A percentile compares a stretch with the other conserved stretches of the same genome.
phyloP scores from a whole-genome alignment of 129 eudicot genomes.

The Glebionis coronaria region DNA sequence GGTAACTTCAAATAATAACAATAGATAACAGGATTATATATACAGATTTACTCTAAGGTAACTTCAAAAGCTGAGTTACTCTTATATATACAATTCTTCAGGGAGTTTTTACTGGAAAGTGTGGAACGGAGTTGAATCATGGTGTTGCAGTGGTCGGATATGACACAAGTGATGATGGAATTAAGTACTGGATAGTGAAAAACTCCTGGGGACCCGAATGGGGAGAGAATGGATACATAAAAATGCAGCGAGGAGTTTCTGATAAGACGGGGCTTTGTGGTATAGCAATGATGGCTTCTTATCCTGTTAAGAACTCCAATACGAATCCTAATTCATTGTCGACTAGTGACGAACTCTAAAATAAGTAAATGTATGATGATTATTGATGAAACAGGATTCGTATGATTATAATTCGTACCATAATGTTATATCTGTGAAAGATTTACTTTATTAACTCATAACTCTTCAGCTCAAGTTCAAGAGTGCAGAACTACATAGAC shows the following conservation, averaged over 20 bases:
- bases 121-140: constrained; percentile 66
- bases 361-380: no score
- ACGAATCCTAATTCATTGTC: constrained; percentile 27
- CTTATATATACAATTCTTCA: background rate
- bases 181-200: constrained; percentile 73
- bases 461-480: no score
- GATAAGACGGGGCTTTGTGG: constrained; percentile 66
- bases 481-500: no score
- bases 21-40: no score
- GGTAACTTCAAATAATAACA: constrained; percentile 25
- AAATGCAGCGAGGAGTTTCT: constrained; percentile 53
- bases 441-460: no score
- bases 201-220: constrained; percentile 84
- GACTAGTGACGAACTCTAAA: constrained; percentile 26
- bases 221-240: constrained; percentile 81
- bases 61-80: no score
- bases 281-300: constrained; percentile 77
- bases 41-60: constrained; percentile 65
- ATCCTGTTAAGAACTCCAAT: constrained; percentile 68
- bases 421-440: no score
- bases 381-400: no score
- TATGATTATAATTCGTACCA: no score
- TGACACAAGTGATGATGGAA: constrained; percentile 50
- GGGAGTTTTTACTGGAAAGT: constrained; percentile 65
- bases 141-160: constrained; percentile 79